Percentiles rank a stretch among this genome's conserved stretches.
Evolutionary conservation across 306 rosid genomes (phyloP).

Genomic region (Mimosa pudica): DNA sequence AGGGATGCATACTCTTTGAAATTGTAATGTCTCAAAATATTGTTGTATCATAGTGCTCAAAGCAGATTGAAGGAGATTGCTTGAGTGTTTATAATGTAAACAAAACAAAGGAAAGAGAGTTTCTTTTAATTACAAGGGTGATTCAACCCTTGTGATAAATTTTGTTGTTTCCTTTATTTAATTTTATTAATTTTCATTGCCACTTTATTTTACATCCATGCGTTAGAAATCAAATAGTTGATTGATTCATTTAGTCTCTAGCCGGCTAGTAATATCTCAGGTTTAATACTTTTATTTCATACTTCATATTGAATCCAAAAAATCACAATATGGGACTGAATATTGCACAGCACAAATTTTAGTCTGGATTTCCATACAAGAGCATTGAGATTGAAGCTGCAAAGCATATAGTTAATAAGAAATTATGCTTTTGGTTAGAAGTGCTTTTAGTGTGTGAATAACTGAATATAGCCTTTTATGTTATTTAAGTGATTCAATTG

Average conservation of each 20-base stretch:
- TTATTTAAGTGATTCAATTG: neutral
- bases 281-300: neutral
- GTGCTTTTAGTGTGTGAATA: neutral
- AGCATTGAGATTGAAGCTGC: neutral
- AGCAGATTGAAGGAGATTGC: constrained; percentile 36
- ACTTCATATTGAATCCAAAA: neutral
- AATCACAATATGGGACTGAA: neutral
- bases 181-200: neutral
- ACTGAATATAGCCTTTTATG: neutral
- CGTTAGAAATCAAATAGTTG: neutral
- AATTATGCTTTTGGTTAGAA: neutral
- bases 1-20: constrained; percentile 7
- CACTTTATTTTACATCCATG: neutral
- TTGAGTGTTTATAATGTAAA: constrained; percentile 34
- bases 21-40: neutral
- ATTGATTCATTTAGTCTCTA: neutral
- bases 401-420: neutral
- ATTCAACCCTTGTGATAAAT: constrained; percentile 8
- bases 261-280: neutral
- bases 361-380: neutral
- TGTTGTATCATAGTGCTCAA: constrained; percentile 18
- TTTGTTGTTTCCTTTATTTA: constrained; percentile 1
- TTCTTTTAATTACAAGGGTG: neutral
- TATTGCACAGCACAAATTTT: neutral
- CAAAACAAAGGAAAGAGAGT: neutral